Percentiles rank a stretch among this genome's conserved stretches.
These are phyloP conservation scores for Phanerochaete carnosa DNA, from an alignment of 768 basidiomycete species.

Conservation along the genomic window DNA sequence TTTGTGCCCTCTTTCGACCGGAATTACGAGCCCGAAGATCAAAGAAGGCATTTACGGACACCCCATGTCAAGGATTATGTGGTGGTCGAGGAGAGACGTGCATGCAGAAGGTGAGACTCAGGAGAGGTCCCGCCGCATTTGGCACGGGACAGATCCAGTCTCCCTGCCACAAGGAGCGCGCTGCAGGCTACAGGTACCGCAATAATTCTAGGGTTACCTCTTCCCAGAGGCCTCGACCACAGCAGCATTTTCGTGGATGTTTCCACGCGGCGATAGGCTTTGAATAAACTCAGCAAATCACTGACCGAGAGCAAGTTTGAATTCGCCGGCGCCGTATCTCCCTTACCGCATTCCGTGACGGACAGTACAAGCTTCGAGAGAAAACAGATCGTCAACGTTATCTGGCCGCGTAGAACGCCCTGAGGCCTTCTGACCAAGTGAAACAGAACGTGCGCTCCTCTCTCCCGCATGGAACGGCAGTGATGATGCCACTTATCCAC, in stretches of 20 bases:
- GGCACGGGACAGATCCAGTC: not conserved
- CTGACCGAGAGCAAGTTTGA: not conserved
- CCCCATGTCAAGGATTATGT: not conserved
- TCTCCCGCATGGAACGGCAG: not conserved
- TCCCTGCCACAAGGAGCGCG: not conserved
- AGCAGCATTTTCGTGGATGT: not conserved
- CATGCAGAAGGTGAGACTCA: not conserved
- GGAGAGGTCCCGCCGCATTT: conserved; percentile 10
- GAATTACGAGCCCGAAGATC: conserved; percentile 18
- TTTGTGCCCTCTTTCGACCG: conserved; percentile 27
- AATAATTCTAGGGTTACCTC: not conserved
- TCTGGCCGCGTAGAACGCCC: not conserved
- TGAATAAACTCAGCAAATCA: conserved; percentile 6
- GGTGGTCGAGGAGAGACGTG: conserved; percentile 1
- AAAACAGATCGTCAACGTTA: not conserved
- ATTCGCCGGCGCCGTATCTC: not conserved
- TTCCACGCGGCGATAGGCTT: conserved; percentile 13
- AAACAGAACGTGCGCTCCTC: not conserved
- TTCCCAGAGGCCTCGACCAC: conserved; percentile 3
- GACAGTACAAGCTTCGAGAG: not conserved
- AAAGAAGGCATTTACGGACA: conserved; percentile 11
- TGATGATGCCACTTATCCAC: not conserved
- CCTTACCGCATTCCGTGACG: not conserved
- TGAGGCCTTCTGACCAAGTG: not conserved
- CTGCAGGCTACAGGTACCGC: conserved; percentile 1